Evolutionary conservation across 805 yeast genomes (phyloP).

Genomic region (Cyberlindnera nakhonratchasimensis): DNA sequence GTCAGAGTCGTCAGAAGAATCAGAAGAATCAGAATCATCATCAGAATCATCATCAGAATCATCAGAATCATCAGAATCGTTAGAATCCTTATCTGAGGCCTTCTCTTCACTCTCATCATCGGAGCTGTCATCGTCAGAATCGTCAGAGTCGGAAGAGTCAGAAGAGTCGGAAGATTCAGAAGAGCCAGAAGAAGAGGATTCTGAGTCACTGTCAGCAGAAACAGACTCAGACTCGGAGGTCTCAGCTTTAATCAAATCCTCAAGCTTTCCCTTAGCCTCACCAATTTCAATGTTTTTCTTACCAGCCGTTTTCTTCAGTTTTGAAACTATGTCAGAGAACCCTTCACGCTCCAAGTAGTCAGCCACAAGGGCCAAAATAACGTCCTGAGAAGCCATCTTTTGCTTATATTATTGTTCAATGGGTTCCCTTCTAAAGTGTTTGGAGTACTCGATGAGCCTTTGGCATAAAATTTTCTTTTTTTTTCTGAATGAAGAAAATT

Average conservation of each 20-base stretch:
- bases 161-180: slow-evolving; percentile 5
- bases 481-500: not conserved
- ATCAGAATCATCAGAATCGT: slow-evolving; percentile 6
- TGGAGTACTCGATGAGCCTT: slow-evolving; percentile 4
- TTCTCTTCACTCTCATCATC: slow-evolving; percentile 1
- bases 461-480: slow-evolving; percentile 14
- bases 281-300: slow-evolving; percentile 19
- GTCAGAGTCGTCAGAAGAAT: slow-evolving; percentile 19
- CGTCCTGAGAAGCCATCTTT: slow-evolving; percentile 24
- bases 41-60: slow-evolving; percentile 23
- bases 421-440: not conserved
- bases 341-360: slow-evolving; percentile 26
- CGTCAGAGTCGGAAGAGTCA: slow-evolving; percentile 2
- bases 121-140: not conserved
- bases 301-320: slow-evolving; percentile 19
- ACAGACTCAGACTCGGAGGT: slow-evolving; percentile 16
- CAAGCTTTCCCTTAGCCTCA: slow-evolving; percentile 15
- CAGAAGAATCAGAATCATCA: slow-evolving; percentile 20
- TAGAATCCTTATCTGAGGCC: not conserved
- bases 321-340: slow-evolving; percentile 15
- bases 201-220: slow-evolving; percentile 16
- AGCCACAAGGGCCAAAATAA: slow-evolving; percentile 19
- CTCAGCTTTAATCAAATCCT: slow-evolving; percentile 12
- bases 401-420: not conserved
- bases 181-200: slow-evolving; percentile 14